phyloP scores from a whole-genome alignment of 1,284 basidiomycete genomes.

The Malassezia dermatis region DNA sequence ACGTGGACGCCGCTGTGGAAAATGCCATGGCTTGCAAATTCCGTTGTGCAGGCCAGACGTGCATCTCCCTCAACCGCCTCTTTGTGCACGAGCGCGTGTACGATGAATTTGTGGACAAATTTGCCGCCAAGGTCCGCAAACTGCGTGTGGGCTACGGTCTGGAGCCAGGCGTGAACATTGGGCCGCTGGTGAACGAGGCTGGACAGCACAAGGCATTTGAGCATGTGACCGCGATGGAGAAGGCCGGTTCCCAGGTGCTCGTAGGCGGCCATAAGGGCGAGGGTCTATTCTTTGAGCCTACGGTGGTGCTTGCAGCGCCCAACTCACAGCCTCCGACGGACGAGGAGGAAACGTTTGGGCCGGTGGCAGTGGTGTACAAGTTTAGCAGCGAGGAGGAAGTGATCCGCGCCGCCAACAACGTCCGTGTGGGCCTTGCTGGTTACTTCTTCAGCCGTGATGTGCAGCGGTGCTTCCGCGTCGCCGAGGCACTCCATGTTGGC shows the following conservation, averaged over 20 bases:
- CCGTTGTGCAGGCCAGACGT: constrained; percentile 81
- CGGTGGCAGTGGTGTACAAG: constrained; percentile 54
- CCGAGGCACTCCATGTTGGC: constrained; percentile 88
- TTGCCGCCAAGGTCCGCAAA: constrained; percentile 69
- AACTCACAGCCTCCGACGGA: constrained; percentile 61
- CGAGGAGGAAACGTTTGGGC: constrained; percentile 45
- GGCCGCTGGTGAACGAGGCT: constrained; percentile 78
- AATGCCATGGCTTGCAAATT: constrained; percentile 82
- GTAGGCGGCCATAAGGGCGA: constrained; percentile 65
- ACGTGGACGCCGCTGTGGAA: constrained; percentile 84
- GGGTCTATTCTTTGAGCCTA: constrained; percentile 71
- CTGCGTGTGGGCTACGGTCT: constrained; percentile 89
- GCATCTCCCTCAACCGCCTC: constrained; percentile 54
- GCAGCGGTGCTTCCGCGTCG: constrained; percentile 86
- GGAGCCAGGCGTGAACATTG: constrained; percentile 66
- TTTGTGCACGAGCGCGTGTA: constrained; percentile 60
- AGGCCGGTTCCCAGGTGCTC: constrained; percentile 73
- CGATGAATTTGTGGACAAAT: constrained; percentile 70
- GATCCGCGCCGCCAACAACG: constrained; percentile 69
- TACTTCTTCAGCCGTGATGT: constrained; percentile 58
- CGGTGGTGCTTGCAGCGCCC: constrained; percentile 55
- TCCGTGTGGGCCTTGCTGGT: constrained; percentile 69
- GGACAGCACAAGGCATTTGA: constrained; percentile 75
- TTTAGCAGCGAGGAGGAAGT: constrained; percentile 92
- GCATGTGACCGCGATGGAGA: constrained; percentile 76